A percentile compares a stretch with the other conserved stretches of the same genome.
Conservation (phyloP, 345 rosid species). For the Ailanthus altissimus region DNA sequence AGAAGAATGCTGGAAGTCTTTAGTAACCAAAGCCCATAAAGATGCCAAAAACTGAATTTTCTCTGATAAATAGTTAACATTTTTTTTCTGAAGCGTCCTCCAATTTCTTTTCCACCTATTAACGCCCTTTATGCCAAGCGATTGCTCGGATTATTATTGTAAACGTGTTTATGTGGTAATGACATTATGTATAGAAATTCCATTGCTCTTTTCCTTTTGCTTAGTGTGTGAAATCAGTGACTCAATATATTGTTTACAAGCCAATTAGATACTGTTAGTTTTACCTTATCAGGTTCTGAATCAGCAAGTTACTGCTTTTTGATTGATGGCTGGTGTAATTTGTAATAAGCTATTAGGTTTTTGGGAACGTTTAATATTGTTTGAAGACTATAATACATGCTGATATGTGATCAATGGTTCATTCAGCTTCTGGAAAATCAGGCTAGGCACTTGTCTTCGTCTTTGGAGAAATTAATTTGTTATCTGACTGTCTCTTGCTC, state of each 20-base stretch:
- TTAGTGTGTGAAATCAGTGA: neutral
- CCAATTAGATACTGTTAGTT: neutral
- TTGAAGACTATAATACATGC: neutral
- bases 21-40: too few species aligned
- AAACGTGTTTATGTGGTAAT: neutral
- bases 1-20: too few species aligned
- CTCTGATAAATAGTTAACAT: too few species aligned
- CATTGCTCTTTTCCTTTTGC: neutral
- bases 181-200: constrained; percentile 2
- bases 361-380: neutral
- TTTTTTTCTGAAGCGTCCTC: too few species aligned
- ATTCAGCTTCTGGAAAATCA: neutral
- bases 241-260: neutral
- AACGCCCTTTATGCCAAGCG: neutral
- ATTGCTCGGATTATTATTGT: neutral
- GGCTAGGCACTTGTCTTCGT: neutral
- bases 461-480: neutral
- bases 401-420: neutral
- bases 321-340: neutral
- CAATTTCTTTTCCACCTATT: too few species aligned
- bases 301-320: neutral
- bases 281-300: neutral
- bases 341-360: neutral
- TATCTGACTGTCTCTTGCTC: neutral
- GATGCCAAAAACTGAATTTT: too few species aligned